Evolutionary conservation across 768 basidiomycete genomes (phyloP), one percentile per base, ranked within the genome.

Genomic region (Scleroderma bovista): DNA sequence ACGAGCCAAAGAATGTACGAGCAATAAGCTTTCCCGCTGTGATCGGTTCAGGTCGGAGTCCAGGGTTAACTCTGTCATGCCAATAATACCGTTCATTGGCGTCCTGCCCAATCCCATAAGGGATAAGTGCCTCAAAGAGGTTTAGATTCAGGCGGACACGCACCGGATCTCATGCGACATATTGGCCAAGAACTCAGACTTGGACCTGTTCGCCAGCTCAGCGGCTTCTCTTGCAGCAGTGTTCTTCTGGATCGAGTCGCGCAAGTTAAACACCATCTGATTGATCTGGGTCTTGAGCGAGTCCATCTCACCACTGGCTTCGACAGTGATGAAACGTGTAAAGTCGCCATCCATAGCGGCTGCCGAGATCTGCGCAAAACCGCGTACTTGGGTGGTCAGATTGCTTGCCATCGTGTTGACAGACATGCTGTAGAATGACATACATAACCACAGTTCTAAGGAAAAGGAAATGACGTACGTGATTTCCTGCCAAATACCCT

Each of bases 1-100:
- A 50, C 92, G 80, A 1, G 96, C 96, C 65, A 99, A 75, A 54
- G 87, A 93, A 65, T 97, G 94, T 8, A 99, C 96, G 32, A 98
- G 83, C 59, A 96, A 76, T 65, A 99, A 73, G 66, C 93, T 96
- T 73, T 98, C 96, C 53, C 95, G 75, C 68, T 98, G 96, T 34
- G 89, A 88, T 55, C 95, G 72, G 53, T 93, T 96, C 57, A 99
- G 70, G 65, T 99, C 96, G 39, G 88, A 93, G 62, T 99, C 96
- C 19, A 99, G 82, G 10, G 96, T 97, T 50, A 99, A 72, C 68
- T 95, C 93, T 22, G 95, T 99, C 93, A 99, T 93, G n/a, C 95
- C 95, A 57, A 99, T 98, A 67, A 99, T 99, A 62, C 96, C 95
- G 64, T 98, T 99, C 95, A 98, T 99, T 0, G 96, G 96, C 20